Conservation (phyloP, 106 monocot species). For the Gastrodia elata region DNA sequence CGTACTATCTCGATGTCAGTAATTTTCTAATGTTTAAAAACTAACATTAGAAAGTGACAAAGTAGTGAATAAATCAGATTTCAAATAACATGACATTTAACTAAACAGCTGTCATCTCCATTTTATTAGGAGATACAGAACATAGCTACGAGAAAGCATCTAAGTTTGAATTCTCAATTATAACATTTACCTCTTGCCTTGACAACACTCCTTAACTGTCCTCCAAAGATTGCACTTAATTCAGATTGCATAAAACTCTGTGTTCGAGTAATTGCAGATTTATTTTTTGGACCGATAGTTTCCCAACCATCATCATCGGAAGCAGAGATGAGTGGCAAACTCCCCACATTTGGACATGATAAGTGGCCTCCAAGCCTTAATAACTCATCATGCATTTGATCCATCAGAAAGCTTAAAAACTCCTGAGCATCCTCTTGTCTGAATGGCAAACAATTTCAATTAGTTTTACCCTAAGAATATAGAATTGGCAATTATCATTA, state of each 20-base stretch:
- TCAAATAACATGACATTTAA: too few species aligned
- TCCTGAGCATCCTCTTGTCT: conserved; percentile 99
- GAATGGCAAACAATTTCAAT: conserved; percentile 7
- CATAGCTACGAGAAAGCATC: too few species aligned
- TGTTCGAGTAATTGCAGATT: conserved; percentile 88
- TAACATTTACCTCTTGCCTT: conserved; percentile 67
- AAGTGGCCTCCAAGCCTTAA: conserved; percentile 50
- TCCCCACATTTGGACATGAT: conserved; percentile 27
- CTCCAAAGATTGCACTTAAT: conserved; percentile 92
- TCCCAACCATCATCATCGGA: conserved; percentile 97
- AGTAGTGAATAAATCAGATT: too few species aligned
- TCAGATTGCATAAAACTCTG: conserved; percentile 86
- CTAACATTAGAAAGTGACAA: too few species aligned
- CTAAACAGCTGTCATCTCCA: too few species aligned
- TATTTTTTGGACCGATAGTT: conserved; percentile 96
- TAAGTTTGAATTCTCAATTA: not conserved
- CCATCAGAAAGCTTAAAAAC: conserved; percentile 92
- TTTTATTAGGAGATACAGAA: too few species aligned
- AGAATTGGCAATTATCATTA: not conserved
- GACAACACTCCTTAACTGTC: conserved; percentile 78
- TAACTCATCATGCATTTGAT: conserved; percentile 87
- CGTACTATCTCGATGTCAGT: too few species aligned
- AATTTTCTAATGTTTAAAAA: too few species aligned
- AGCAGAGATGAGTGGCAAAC: conserved; percentile 45
- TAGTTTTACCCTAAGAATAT: not conserved